Evolutionary conservation across 352 stramenopile species (phyloP).

Genomic region (Phytopythium chamaehyphon): DNA sequence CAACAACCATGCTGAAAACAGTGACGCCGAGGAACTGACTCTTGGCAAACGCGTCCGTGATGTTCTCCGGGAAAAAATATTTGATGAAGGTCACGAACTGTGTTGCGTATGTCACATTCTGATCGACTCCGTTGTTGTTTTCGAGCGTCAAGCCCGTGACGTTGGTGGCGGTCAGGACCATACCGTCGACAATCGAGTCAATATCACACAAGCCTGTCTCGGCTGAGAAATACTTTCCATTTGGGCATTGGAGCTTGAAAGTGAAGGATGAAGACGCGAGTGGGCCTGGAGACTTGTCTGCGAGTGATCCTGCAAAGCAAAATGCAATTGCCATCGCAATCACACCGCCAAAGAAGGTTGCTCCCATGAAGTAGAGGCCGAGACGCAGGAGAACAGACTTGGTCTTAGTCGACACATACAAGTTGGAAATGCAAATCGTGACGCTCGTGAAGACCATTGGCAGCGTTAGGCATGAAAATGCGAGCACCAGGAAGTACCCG

Average conservation of each 20-base stretch:
- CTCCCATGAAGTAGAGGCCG: conserved; percentile 36
- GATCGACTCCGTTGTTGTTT: conserved; percentile 20
- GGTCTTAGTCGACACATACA: conserved; percentile 51
- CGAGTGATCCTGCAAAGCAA: conserved; percentile 24
- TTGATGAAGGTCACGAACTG: conserved; percentile 60
- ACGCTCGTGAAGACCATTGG: conserved; percentile 73
- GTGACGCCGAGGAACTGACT: conserved; percentile 42
- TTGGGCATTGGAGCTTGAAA: conserved; percentile 49
- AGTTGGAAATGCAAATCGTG: conserved; percentile 52
- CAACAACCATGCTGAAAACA: conserved; percentile 58
- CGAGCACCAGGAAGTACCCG: conserved; percentile 28
- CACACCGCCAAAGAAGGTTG: conserved; percentile 35
- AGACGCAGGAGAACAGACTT: conserved; percentile 40
- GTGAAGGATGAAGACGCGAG: conserved; percentile 15
- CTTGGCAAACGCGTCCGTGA: conserved; percentile 42
- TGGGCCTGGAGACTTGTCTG: conserved; percentile 9
- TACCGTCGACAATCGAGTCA: conserved; percentile 22
- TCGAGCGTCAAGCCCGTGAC: conserved; percentile 45
- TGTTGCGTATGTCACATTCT: conserved; percentile 26
- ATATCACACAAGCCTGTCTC: conserved; percentile 17
- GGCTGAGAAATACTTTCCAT: conserved; percentile 36
- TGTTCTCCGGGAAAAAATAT: conserved; percentile 51
- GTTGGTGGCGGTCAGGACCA: conserved; percentile 34
- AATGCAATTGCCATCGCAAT: conserved; percentile 35
- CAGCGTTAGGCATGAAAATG: conserved; percentile 49